phyloP scores from a whole-genome alignment of 1,284 basidiomycete species.

The Golubevia pallescens region DNA sequence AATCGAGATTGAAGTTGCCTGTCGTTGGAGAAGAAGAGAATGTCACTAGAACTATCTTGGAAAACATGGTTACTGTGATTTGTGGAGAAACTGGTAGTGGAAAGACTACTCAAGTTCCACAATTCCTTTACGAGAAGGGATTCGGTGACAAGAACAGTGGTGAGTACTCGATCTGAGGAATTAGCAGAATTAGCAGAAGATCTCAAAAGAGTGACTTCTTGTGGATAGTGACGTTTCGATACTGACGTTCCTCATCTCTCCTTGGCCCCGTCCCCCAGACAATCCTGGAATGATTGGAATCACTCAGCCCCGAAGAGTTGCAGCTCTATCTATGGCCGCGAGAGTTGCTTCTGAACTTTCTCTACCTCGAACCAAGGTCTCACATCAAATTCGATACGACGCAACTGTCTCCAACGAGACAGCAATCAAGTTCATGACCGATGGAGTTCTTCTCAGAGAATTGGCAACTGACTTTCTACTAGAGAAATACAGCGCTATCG shows the following conservation, averaged over 20 bases:
- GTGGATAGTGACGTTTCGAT: no score
- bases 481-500: conserved; percentile 81
- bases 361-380: conserved; percentile 75
- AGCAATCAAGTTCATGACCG: conserved; percentile 99
- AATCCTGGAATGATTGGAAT: conserved; percentile 98
- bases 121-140: conserved; percentile 90
- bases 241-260: background rate
- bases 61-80: conserved; percentile 79
- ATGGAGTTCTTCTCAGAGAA: conserved; percentile 93
- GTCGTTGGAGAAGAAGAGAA: conserved; percentile 91
- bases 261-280: conserved; percentile 71
- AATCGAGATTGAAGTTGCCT: conserved; percentile 80
- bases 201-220: no score
- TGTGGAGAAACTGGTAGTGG: conserved; percentile 92
- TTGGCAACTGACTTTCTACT: conserved; percentile 88
- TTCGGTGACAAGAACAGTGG: conserved; percentile 84
- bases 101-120: conserved; percentile 97
- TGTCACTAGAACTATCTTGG: conserved; percentile 87
- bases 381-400: conserved; percentile 97
- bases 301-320: conserved; percentile 95
- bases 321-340: conserved; percentile 91
- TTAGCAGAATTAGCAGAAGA: no score
- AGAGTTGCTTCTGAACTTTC: conserved; percentile 89
- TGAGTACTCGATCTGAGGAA: no score
- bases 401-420: conserved; percentile 87